phyloP scores from a whole-genome alignment of 2,329 filamentous ascomycete genomes.

The Nothopassalora personata region DNA sequence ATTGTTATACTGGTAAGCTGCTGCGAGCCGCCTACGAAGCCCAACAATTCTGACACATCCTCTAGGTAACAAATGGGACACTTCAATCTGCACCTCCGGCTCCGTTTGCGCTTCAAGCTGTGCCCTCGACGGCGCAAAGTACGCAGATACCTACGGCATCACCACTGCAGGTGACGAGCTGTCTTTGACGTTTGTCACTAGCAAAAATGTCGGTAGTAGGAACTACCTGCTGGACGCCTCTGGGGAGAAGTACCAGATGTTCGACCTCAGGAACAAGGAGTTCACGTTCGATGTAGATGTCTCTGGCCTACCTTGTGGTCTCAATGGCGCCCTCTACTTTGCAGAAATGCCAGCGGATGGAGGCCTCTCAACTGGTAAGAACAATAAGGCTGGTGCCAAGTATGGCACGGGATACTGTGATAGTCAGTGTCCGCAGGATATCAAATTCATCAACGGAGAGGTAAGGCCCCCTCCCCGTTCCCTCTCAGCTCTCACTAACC shows the following conservation, averaged over 20 bases:
- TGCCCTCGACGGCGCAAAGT: conserved; percentile 53
- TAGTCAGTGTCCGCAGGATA: conserved; percentile 40
- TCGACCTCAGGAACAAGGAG: conserved; percentile 61
- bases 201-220: conserved; percentile 40
- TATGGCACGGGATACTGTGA: conserved; percentile 57
- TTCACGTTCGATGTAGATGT: conserved; percentile 70
- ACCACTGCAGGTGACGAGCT: conserved; percentile 46
- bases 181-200: conserved; percentile 42
- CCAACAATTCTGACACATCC: conserved; percentile 10
- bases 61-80: conserved; percentile 38
- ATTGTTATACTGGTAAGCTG: conserved; percentile 39
- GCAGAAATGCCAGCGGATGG: conserved; percentile 59
- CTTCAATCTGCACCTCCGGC: conserved; percentile 37
- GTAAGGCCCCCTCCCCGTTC: neutral
- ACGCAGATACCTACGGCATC: conserved; percentile 52
- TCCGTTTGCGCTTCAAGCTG: conserved; percentile 50
- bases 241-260: conserved; percentile 59
- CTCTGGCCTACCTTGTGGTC: conserved; percentile 61
- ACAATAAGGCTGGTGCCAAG: conserved; percentile 37
- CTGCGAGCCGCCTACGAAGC: no score
- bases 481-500: conserved; percentile 1
- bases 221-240: conserved; percentile 56
- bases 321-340: conserved; percentile 67
- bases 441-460: conserved; percentile 30
- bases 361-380: conserved; percentile 44